Percentiles rank a stretch among this genome's conserved stretches.
Conservation (phyloP, 257 asterid genomes). For the Prunella vulgaris region DNA sequence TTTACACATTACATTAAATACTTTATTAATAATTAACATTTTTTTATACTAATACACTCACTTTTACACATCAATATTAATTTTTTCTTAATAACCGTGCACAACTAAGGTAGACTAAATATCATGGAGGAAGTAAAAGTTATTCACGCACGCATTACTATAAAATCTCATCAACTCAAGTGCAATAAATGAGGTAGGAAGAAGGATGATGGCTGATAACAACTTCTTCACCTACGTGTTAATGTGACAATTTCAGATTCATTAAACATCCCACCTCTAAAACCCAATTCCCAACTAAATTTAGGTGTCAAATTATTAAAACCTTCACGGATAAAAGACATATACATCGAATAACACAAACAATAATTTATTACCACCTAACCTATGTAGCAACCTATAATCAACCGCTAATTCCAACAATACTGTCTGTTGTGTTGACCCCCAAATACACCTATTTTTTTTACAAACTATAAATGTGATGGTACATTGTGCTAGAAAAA, state of each 20-base stretch:
- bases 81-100: too few species aligned
- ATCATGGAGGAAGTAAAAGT: too few species aligned
- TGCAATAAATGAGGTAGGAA: neutral
- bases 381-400: neutral
- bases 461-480: too few species aligned
- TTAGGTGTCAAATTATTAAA: constrained; percentile 2
- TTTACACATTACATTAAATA: too few species aligned
- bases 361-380: neutral
- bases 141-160: too few species aligned
- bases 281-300: constrained; percentile 5
- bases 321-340: neutral
- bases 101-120: too few species aligned
- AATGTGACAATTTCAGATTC: neutral
- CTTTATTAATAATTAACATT: too few species aligned
- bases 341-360: neutral
- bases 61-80: too few species aligned
- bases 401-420: neutral
- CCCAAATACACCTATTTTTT: too few species aligned
- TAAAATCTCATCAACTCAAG: neutral
- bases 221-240: neutral
- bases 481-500: too few species aligned
- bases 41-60: too few species aligned
- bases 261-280: neutral
- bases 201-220: neutral
- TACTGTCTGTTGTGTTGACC: too few species aligned